Base-by-base conservation (phyloP, 192 early-diverging fungal species). In the Dissophora ornata region DNA sequence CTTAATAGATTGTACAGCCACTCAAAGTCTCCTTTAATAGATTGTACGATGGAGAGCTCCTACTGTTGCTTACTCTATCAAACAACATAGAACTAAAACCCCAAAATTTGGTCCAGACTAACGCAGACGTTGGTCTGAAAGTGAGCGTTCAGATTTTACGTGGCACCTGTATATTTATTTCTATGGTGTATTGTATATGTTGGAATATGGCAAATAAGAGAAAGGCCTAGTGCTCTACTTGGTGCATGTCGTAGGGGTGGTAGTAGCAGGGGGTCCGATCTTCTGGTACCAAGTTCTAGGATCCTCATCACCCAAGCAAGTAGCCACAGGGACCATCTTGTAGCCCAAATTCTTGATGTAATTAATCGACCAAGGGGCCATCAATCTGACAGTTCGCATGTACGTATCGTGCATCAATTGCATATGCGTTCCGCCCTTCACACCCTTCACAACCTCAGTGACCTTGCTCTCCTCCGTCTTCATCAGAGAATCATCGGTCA, bases 321-420 rank as follows among this genome's bases (percentile, higher is more conserved):
- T 29, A 8, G 66, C 77, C 3, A 79, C 67, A 15, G 67, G 77
- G 9, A 79, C 67, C 19, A 79, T 62, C 67, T 79, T 79, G 62
- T 79, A 79, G 18, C 49, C 49, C n/a, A 65, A 29, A 46, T n/a
- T n/a, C 45, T 69, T 79, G 45, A 57, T 40, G 28, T 64, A 79
- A 26, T 46, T 65, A 19, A 79, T 65, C 7, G 77, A 49, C 65
- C 67, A 79, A 9, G 77, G 77, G 29, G 62, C 57, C 65, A 79
- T 49, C 21, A 63, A 24, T 1, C 38, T 41, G 40, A 68, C 62
- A 21, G 77, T 79, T 13, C 67, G 67, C 62, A 58, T 38, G 22
- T 69, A 66, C 15, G 67, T 65, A 15, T 79, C 77, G 49, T 79
- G 77, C 64, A 60, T 69, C 57, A 69, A 36, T 45, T 69, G 38